phyloP scores from a whole-genome alignment of 495 filamentous ascomycete species.

The Penicillium malachiteum region DNA sequence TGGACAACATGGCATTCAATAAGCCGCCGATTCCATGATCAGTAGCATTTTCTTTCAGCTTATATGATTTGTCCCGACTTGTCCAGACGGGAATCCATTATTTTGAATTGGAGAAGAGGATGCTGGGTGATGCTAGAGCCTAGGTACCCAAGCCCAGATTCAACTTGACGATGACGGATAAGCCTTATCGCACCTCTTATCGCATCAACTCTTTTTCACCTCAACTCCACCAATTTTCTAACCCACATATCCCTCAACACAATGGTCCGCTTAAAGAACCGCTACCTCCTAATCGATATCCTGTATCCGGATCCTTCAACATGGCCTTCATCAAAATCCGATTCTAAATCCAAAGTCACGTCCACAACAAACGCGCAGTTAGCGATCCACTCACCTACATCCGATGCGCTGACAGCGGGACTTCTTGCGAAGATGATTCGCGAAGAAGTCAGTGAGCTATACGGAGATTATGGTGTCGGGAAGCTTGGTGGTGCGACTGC shows the following conservation, averaged over 20 bases:
- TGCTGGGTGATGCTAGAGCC: too few relatives aligned
- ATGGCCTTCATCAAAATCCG: conserved; percentile 18
- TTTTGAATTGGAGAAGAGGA: too few relatives aligned
- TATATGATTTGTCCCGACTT: too few relatives aligned
- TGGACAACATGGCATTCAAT: too few relatives aligned
- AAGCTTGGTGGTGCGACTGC: conserved; percentile 51
- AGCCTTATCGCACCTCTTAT: not conserved
- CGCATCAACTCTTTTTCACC: not conserved
- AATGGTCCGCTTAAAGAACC: conserved; percentile 95
- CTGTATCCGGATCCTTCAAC: conserved; percentile 69
- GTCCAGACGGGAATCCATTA: too few relatives aligned
- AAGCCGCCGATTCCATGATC: too few relatives aligned
- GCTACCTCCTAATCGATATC: conserved; percentile 89
- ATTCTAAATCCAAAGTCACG: conserved; percentile 3
- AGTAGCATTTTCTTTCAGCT: too few relatives aligned
- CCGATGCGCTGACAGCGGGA: conserved; percentile 60
- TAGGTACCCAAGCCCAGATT: too few relatives aligned
- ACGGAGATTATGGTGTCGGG: conserved; percentile 90
- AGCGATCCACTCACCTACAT: conserved; percentile 74
- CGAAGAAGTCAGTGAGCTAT: conserved; percentile 65
- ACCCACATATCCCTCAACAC: conserved; percentile 4
- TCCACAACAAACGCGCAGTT: conserved; percentile 41
- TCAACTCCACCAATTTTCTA: not conserved
- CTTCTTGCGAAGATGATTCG: conserved; percentile 66
- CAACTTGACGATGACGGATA: too few relatives aligned